Evolutionary conservation across 441 rosid genomes (phyloP).

Genomic region (Cnidoscolus chayamansa): DNA sequence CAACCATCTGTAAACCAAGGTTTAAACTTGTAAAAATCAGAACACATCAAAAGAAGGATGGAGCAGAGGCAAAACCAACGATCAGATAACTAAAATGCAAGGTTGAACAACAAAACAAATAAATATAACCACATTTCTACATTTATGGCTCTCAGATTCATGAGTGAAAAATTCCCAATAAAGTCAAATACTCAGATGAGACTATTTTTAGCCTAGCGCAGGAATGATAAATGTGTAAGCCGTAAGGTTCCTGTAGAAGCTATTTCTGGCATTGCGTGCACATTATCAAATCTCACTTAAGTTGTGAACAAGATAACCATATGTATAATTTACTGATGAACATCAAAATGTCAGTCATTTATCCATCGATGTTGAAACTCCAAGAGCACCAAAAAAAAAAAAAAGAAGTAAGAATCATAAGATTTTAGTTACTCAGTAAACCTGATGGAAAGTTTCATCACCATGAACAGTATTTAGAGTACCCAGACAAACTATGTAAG

Average conservation of each 20-base stretch:
- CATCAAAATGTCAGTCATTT: neutral
- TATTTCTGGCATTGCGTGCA: neutral
- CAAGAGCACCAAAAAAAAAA: neutral
- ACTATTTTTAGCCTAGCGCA: neutral
- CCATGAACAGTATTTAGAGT: neutral
- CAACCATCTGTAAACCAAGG: constrained; percentile 57
- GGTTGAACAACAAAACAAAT: neutral
- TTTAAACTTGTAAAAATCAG: constrained; percentile 8
- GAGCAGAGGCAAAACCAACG: neutral
- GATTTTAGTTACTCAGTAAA: neutral
- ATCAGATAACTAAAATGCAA: neutral
- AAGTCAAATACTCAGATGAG: neutral
- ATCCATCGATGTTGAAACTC: neutral
- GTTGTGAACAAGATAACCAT: neutral
- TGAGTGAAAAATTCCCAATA: neutral
- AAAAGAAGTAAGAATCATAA: no score
- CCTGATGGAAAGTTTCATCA: neutral
- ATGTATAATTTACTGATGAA: neutral
- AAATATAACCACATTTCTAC: neutral
- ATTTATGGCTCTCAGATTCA: neutral
- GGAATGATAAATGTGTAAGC: neutral
- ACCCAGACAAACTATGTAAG: neutral
- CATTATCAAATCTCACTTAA: neutral
- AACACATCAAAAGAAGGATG: neutral
- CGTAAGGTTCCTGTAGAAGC: neutral